Conservation (phyloP, 306 rosid species). For the Lathyrus sativus region DNA sequence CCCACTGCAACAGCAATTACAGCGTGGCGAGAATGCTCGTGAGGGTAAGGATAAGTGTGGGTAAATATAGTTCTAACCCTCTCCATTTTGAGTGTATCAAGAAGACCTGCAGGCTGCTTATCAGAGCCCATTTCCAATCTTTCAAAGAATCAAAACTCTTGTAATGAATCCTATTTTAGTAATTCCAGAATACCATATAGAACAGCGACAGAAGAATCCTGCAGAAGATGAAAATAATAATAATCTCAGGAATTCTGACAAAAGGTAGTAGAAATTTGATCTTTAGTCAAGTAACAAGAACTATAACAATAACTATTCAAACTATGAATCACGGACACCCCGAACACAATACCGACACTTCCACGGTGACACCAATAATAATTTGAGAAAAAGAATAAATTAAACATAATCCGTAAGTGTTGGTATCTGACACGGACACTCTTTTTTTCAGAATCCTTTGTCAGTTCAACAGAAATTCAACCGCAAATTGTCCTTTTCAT, state of each 20-base stretch:
- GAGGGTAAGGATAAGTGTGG: slow-evolving; percentile 89
- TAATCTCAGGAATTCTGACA: slow-evolving; percentile 7
- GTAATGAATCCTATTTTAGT: slow-evolving; percentile 37
- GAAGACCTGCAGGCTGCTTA: slow-evolving; percentile 57
- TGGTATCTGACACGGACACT: neutral
- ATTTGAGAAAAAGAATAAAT: neutral
- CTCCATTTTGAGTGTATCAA: slow-evolving; percentile 84
- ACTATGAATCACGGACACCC: neutral
- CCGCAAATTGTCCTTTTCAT: neutral
- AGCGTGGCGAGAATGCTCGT: slow-evolving; percentile 97
- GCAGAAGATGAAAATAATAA: slow-evolving; percentile 14
- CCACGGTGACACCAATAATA: neutral
- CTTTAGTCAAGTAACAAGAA: slow-evolving; percentile 8
- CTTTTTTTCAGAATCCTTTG: neutral
- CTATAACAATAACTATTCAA: neutral
- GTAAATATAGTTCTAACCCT: slow-evolving; percentile 87
- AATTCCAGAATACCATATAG: slow-evolving; percentile 41
- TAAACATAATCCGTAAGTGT: neutral
- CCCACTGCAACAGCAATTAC: slow-evolving; percentile 90
- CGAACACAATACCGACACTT: neutral
- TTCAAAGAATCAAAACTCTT: slow-evolving; percentile 30
- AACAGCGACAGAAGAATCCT: slow-evolving; percentile 47
- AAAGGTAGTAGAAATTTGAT: too few relatives aligned
- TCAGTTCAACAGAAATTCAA: neutral
- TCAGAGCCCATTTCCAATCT: slow-evolving; percentile 54